Conservation (phyloP, 2,329 filamentous ascomycete genomes). For the Chrysoporthe cubensis region DNA sequence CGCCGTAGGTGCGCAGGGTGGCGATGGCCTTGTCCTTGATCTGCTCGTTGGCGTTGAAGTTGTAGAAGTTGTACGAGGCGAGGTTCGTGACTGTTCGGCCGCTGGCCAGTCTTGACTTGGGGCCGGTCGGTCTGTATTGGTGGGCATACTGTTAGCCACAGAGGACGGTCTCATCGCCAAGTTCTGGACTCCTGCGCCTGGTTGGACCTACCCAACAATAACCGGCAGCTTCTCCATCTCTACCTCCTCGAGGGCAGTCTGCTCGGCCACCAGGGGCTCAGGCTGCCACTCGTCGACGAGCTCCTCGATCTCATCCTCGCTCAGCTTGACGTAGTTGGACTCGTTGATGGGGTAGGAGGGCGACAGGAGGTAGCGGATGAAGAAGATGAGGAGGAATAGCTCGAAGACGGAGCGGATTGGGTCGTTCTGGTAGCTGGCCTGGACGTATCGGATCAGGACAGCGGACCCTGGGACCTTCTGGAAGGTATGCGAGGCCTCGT, state of each 20-base stretch:
- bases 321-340: slow-evolving; percentile 85
- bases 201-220: slow-evolving; percentile 73
- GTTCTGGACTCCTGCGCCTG: background rate
- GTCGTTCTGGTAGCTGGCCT: slow-evolving; percentile 97
- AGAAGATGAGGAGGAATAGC: slow-evolving; percentile 91
- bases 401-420: slow-evolving; percentile 93
- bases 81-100: slow-evolving; percentile 92
- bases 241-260: slow-evolving; percentile 74
- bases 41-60: slow-evolving; percentile 89
- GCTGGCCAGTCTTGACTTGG: slow-evolving; percentile 85
- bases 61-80: slow-evolving; percentile 96
- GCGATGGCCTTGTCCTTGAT: slow-evolving; percentile 95
- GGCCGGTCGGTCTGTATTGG: slow-evolving; percentile 75
- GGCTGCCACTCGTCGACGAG: slow-evolving; percentile 95
- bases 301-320: slow-evolving; percentile 96
- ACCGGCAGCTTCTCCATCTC: slow-evolving; percentile 86
- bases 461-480: slow-evolving; percentile 92
- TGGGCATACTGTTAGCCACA: background rate
- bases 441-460: slow-evolving; percentile 92
- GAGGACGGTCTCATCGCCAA: background rate
- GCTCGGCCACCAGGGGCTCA: slow-evolving; percentile 80
- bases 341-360: slow-evolving; percentile 92
- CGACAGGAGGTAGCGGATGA: slow-evolving; percentile 87
- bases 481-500: slow-evolving; percentile 66
- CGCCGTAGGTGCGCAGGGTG: slow-evolving; percentile 91